These are phyloP conservation scores for Friedmanniomyces endolithicus DNA, from an alignment of 495 filamentous ascomycete genomes.

Conservation along the genomic window DNA sequence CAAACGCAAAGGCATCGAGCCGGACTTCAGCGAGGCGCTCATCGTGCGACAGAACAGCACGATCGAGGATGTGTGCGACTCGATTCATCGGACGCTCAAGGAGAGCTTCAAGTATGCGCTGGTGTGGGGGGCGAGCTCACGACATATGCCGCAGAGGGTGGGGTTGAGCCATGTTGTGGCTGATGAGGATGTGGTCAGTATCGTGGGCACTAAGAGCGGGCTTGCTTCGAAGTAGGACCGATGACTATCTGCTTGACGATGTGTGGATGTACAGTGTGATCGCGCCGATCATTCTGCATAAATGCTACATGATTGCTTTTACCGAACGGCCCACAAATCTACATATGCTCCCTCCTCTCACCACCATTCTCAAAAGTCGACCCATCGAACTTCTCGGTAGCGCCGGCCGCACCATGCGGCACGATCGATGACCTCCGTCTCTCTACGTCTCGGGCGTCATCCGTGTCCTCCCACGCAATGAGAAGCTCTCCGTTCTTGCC, in stretches of 20 bases:
- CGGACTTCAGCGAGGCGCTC: conserved; percentile 82
- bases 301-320: too few relatives aligned
- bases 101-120: conserved; percentile 98
- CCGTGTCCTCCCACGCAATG: conserved; percentile 22
- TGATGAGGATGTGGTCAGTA: conserved; percentile 96
- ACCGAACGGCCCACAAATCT: background rate
- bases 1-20: conserved; percentile 83
- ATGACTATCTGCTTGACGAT: background rate
- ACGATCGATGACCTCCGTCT: background rate
- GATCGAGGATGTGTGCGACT: conserved; percentile 96
- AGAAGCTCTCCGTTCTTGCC: conserved; percentile 46
- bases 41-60: conserved; percentile 79
- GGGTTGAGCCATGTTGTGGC: conserved; percentile 75
- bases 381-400: background rate
- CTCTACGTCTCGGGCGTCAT: conserved; percentile 9
- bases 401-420: background rate
- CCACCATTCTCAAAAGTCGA: background rate
- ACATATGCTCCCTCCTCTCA: background rate
- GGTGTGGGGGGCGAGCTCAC: conserved; percentile 93
- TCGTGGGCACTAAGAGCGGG: conserved; percentile 42
- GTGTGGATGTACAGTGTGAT: background rate
- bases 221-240: conserved; percentile 10
- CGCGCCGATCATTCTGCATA: too few relatives aligned
- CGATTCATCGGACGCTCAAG: conserved; percentile 86
- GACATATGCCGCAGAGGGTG: conserved; percentile 89